A percentile compares a stretch with the other conserved stretches of the same genome.
These are phyloP conservation scores for Suillus subluteus DNA, from an alignment of 768 basidiomycete genomes.

Conservation along the genomic window DNA sequence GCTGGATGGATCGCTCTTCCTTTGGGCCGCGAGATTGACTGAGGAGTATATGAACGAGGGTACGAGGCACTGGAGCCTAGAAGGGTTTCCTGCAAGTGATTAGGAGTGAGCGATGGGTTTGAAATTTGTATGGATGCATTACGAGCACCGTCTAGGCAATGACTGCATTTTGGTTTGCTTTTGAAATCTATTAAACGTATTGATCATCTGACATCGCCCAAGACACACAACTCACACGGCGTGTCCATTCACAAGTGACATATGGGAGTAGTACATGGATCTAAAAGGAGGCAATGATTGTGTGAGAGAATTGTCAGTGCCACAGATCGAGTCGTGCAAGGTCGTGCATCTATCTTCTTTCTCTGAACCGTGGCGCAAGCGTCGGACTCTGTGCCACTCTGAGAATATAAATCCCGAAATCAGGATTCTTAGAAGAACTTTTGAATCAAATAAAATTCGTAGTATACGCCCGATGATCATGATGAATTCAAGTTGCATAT, in stretches of 20 bases:
- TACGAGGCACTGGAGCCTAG: constrained; percentile 26
- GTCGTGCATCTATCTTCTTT: too few species aligned
- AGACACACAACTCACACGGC: neutral
- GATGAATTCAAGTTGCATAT: too few species aligned
- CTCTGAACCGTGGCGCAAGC: neutral
- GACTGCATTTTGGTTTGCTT: neutral
- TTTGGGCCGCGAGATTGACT: constrained; percentile 34
- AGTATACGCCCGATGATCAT: too few species aligned
- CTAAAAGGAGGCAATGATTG: too few species aligned
- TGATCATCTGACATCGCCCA: neutral
- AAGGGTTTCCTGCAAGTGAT: constrained; percentile 25
- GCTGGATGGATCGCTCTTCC: constrained; percentile 41
- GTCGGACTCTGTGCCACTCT: neutral
- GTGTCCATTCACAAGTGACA: too few species aligned
- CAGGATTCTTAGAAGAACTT: neutral
- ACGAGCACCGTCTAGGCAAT: neutral
- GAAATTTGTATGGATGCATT: neutral
- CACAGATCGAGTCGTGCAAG: too few species aligned
- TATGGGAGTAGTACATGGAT: too few species aligned
- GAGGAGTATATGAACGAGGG: constrained; percentile 34
- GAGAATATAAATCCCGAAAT: neutral
- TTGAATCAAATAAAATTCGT: too few species aligned
- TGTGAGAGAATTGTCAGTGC: too few species aligned
- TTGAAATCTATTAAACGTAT: neutral
- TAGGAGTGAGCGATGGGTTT: neutral